Conservation (phyloP, 805 yeast genomes). For the Sungouiozyma ichnusensis region DNA sequence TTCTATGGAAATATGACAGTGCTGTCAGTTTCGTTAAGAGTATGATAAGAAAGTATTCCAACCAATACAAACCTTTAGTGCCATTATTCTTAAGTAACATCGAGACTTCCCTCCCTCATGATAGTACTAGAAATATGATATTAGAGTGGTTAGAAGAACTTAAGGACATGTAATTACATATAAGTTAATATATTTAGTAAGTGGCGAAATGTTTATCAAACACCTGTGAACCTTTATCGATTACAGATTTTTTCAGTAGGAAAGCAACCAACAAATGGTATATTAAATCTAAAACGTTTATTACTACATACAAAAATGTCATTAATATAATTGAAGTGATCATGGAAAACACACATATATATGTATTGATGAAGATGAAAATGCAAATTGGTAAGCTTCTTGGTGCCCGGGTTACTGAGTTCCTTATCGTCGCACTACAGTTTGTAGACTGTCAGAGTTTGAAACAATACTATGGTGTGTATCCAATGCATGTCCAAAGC, state of each 20-base stretch:
- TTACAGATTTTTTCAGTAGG: no score
- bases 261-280: no score
- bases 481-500: not conserved
- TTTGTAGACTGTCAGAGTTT: not conserved
- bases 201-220: no score
- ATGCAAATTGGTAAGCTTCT: no score
- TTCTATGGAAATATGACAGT: conserved; percentile 34
- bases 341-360: no score
- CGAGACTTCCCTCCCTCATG: conserved; percentile 25
- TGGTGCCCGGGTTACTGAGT: no score
- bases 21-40: conserved; percentile 31
- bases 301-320: no score
- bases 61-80: conserved; percentile 29
- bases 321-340: no score
- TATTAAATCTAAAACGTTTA: no score
- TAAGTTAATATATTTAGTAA: not conserved
- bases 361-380: no score
- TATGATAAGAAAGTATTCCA: conserved; percentile 35
- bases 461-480: not conserved
- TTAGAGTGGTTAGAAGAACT: conserved; percentile 29
- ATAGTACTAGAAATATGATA: conserved; percentile 22
- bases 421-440: not conserved
- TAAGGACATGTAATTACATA: conserved; percentile 7
- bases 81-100: conserved; percentile 28
- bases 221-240: no score